Percentiles rank a stretch among this genome's conserved stretches.
These are phyloP conservation scores for Fusarium denticulatum DNA, from an alignment of 2,329 filamentous ascomycete species.

Conservation along the genomic window DNA sequence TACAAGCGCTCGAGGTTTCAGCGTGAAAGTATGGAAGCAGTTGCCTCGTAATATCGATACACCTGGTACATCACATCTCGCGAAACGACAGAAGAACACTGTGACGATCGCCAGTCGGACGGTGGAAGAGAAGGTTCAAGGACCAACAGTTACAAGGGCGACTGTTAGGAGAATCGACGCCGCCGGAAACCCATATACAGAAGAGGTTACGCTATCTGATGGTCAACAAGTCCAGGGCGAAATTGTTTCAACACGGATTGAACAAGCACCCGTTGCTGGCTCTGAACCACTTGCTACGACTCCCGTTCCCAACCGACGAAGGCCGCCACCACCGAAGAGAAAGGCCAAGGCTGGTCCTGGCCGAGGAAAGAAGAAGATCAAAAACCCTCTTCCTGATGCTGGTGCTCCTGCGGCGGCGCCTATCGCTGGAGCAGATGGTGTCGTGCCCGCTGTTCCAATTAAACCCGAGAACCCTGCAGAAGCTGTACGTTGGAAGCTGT, in stretches of 20 bases:
- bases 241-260: slow-evolving; percentile 71
- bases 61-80: slow-evolving; percentile 62
- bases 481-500: slow-evolving; percentile 37
- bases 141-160: slow-evolving; percentile 75
- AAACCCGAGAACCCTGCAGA: slow-evolving; percentile 52
- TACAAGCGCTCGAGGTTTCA: slow-evolving; percentile 61
- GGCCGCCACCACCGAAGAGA: slow-evolving; percentile 80
- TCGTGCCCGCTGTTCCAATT: slow-evolving; percentile 50
- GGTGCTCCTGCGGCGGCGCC: slow-evolving; percentile 49
- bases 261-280: slow-evolving; percentile 55
- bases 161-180: slow-evolving; percentile 83
- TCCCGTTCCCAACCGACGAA: slow-evolving; percentile 61
- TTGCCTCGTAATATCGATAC: slow-evolving; percentile 67
- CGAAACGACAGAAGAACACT: slow-evolving; percentile 69
- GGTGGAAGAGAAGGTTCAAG: slow-evolving; percentile 54
- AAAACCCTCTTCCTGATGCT: slow-evolving; percentile 55
- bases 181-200: slow-evolving; percentile 82
- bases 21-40: slow-evolving; percentile 70
- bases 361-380: slow-evolving; percentile 82
- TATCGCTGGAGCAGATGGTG: slow-evolving; percentile 50
- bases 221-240: slow-evolving; percentile 85
- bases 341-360: slow-evolving; percentile 81
- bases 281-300: slow-evolving; percentile 62
- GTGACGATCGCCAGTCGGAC: slow-evolving; percentile 66
- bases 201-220: slow-evolving; percentile 83